These are phyloP conservation scores for Coriolopsis trogii DNA, from an alignment of 1,284 basidiomycete genomes.

Conservation along the genomic window DNA sequence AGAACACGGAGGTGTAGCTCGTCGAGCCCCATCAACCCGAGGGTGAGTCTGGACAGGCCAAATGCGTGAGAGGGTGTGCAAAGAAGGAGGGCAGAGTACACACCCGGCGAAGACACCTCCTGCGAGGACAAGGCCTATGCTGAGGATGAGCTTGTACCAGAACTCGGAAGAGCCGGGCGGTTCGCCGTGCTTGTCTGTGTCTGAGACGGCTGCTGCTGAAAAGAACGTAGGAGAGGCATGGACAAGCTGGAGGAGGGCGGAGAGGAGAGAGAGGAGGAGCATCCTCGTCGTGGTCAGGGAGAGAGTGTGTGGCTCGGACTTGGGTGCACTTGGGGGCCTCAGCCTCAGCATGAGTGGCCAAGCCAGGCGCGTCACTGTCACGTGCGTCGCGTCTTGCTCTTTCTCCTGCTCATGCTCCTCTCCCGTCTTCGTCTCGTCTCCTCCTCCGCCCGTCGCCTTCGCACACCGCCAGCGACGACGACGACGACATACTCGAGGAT, in stretches of 20 bases:
- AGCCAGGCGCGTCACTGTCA: conserved; percentile 16
- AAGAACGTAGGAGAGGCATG: conserved; percentile 8
- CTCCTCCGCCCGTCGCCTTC: background rate
- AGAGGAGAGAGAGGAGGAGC: background rate
- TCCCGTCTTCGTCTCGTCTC: conserved; percentile 1
- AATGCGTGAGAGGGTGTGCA: no score
- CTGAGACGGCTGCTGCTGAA: conserved; percentile 4
- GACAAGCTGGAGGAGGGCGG: conserved; percentile 1
- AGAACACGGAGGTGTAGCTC: conserved; percentile 90
- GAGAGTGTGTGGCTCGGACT: background rate
- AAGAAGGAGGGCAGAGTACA: conserved; percentile 28
- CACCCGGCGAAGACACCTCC: conserved; percentile 90
- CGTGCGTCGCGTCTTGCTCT: conserved; percentile 20
- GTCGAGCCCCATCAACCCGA: conserved; percentile 95
- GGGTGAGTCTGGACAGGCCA: conserved; percentile 60
- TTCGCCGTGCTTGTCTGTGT: conserved; percentile 28
- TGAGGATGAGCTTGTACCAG: conserved; percentile 71
- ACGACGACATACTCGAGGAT: background rate
- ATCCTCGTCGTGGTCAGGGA: background rate
- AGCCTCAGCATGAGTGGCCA: background rate
- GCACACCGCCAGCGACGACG: background rate
- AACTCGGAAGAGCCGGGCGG: conserved; percentile 52
- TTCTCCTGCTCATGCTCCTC: conserved; percentile 4
- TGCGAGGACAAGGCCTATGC: conserved; percentile 67
- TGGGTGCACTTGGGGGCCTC: background rate